A percentile compares a stretch with the other conserved stretches of the same genome.
Evolutionary conservation across 768 basidiomycete species (phyloP).

Genomic region (Termitomyces sp.): DNA sequence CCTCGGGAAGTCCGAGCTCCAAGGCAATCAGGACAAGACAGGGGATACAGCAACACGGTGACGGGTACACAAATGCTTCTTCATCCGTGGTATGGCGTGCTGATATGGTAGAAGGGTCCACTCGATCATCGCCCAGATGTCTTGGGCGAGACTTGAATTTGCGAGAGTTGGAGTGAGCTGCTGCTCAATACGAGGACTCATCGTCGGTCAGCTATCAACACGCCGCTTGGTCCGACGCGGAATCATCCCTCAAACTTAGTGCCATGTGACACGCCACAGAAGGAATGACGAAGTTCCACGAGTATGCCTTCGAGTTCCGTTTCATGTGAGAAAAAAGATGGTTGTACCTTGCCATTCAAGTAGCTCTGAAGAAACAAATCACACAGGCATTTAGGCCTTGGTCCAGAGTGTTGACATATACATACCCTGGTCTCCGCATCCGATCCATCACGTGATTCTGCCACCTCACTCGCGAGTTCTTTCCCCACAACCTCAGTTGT

Average conservation of each 20-base stretch:
- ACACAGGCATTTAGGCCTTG: too few relatives aligned
- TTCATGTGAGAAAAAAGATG: not conserved
- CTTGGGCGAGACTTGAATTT: too few relatives aligned
- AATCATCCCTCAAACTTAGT: not conserved
- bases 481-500: too few relatives aligned
- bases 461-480: too few relatives aligned
- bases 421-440: too few relatives aligned
- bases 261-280: not conserved
- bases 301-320: not conserved
- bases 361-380: not conserved
- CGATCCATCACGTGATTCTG: too few relatives aligned
- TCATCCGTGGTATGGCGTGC: not conserved
- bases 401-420: too few relatives aligned
- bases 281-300: not conserved
- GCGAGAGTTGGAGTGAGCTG: not conserved
- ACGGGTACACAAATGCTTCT: not conserved
- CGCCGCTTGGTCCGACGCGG: not conserved
- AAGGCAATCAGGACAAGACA: not conserved
- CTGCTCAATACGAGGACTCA: not conserved
- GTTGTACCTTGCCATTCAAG: not conserved
- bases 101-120: not conserved
- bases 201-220: not conserved
- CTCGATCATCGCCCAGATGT: not conserved
- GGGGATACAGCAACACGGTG: not conserved
- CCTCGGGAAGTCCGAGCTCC: not conserved